Evolutionary conservation across 768 basidiomycete genomes (phyloP), one percentile per base, ranked within the genome.

Genomic region (Melanogaster broomeanus): DNA sequence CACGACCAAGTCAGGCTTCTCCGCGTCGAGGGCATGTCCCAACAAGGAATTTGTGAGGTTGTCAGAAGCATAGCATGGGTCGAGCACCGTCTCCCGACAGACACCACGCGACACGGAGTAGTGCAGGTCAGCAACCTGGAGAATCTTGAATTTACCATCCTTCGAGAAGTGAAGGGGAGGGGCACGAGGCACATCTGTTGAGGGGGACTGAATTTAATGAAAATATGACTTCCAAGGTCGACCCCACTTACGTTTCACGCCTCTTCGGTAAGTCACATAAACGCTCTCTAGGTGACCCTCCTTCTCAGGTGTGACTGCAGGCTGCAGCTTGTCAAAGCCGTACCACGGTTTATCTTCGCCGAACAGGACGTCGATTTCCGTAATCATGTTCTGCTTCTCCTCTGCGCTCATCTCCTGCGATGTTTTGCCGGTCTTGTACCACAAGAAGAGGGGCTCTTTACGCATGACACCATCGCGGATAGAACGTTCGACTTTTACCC

Each of bases 71-170:
- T 69, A 66, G 48, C 82, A 80, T 10, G 85, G 74, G 21, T 70
- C 33, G 33, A 79, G 65, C 19, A 70, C 64, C 2, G 88, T 87
- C 53, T 97, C 93, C 33, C 82, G 79, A 64, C 96, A 98, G 8
- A 70, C 60, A 3, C 93, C 93, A 30, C 79, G 77, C 4, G 85
- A 82, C 45, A 94, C 91, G 0, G 90, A 90, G 70, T 83, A 98
- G 67, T 99, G 96, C 25, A 99, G 76, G 67, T 99, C 96, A 6
- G 96, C 96, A 28, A 98, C 79, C 72, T 93, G 89, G 39, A 95
- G 74, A 52, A 96, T 83, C 67, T 87, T 95, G 81, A 94, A 95
- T 43, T 81, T 87, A 4, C 96, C 96, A 22, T 87, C 79, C 24
- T 69, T 75, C 21, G 85, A 84, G 74, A 99, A 97, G 57, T 90